Percentiles rank a stretch among this genome's conserved stretches.
phyloP scores from a whole-genome alignment of 2,329 filamentous ascomycete species.

The Fusarium poae region DNA sequence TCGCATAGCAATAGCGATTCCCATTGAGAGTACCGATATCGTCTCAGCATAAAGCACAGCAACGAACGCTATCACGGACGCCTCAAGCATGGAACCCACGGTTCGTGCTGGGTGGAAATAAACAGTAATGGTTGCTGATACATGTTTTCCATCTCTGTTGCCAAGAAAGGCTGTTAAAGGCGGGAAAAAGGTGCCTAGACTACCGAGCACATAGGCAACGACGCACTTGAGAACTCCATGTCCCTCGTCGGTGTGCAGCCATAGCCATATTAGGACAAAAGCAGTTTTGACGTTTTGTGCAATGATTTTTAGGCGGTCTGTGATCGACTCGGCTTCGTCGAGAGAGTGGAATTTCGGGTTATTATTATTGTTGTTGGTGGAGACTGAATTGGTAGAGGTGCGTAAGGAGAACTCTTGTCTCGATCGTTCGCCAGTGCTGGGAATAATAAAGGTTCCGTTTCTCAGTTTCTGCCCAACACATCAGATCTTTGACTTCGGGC shows the following conservation, averaged over 20 bases:
- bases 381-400: constrained; percentile 55
- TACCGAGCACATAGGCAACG: constrained; percentile 87
- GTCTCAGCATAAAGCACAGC: constrained; percentile 80
- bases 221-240: constrained; percentile 91
- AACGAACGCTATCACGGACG: constrained; percentile 78
- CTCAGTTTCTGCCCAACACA: constrained; percentile 72
- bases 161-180: constrained; percentile 80
- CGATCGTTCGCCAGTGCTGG: constrained; percentile 85
- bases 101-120: constrained; percentile 94
- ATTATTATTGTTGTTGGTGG: constrained; percentile 29
- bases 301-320: constrained; percentile 53
- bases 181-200: constrained; percentile 85
- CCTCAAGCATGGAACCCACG: constrained; percentile 90
- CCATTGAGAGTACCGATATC: constrained; percentile 87
- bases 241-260: constrained; percentile 76
- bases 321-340: constrained; percentile 49
- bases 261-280: constrained; percentile 66
- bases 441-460: constrained; percentile 88
- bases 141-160: constrained; percentile 89
- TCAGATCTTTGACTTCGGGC: constrained; percentile 16
- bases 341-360: constrained; percentile 39
- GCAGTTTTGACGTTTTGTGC: constrained; percentile 56
- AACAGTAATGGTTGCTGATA: constrained; percentile 92
- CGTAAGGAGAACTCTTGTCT: constrained; percentile 84
- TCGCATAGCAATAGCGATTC: constrained; percentile 83